Evolutionary conservation across 2,329 filamentous ascomycete species (phyloP).

Genomic region (Thielaviopsis euricoi): DNA sequence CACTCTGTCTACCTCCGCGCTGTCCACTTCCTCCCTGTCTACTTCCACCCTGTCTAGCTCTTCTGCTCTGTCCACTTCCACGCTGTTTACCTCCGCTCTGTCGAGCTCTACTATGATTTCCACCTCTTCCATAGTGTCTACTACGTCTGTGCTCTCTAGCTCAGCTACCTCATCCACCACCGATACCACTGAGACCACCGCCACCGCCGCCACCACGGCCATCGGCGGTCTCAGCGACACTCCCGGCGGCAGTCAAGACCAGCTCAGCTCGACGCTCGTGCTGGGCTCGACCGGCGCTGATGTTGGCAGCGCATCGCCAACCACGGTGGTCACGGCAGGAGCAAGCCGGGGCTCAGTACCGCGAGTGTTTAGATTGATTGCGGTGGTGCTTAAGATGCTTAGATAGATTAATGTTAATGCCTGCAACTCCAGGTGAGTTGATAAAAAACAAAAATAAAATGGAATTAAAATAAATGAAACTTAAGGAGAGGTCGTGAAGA

Average conservation of each 20-base stretch:
- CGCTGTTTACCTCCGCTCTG: too few species aligned
- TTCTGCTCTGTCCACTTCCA: too few species aligned
- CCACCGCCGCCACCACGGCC: background rate
- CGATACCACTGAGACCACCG: background rate
- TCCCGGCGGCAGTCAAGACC: background rate
- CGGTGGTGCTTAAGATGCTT: background rate
- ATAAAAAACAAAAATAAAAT: too few species aligned
- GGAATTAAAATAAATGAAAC: too few species aligned
- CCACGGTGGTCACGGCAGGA: background rate
- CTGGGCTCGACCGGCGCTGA: background rate
- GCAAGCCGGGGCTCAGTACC: background rate
- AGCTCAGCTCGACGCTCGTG: background rate
- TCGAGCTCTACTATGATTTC: too few species aligned
- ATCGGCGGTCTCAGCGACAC: background rate
- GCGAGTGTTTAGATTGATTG: background rate
- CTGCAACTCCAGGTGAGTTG: background rate
- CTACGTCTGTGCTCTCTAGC: background rate
- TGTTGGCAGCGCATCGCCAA: background rate
- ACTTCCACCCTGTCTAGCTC: too few species aligned
- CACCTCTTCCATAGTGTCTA: too few species aligned
- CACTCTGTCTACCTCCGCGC: too few species aligned
- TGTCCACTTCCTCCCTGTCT: too few species aligned
- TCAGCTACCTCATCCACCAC: background rate
- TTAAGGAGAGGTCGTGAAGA: too few species aligned
- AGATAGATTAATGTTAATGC: background rate